phyloP scores from a whole-genome alignment of 306 rosid species.

The Acacia melanoxylon region DNA sequence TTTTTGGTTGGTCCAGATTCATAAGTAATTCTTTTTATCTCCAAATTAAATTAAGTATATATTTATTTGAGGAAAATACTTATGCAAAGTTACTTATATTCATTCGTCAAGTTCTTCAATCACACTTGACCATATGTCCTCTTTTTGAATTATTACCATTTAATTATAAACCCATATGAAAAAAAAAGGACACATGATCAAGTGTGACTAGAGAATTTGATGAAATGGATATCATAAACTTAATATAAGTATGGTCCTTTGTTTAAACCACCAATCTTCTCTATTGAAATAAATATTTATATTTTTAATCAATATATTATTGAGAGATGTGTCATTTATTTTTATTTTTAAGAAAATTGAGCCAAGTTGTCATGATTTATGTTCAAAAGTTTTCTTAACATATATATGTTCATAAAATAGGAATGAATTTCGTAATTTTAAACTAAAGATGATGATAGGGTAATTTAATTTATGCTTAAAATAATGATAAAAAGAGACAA shows the following conservation, averaged over 20 bases:
- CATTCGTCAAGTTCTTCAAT: no score
- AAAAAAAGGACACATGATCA: no score
- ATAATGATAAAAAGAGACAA: not conserved
- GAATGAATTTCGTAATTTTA: not conserved
- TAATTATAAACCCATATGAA: no score
- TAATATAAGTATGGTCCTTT: no score
- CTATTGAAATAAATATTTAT: not conserved
- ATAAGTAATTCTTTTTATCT: not conserved
- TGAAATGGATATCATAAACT: no score
- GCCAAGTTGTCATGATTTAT: not conserved
- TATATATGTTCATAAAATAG: not conserved
- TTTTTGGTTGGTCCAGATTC: no score
- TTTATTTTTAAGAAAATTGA: not conserved
- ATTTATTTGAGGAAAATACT: no score
- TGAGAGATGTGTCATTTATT: not conserved
- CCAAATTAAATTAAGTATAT: not conserved
- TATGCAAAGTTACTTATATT: no score
- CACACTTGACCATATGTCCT: no score
- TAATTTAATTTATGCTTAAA: not conserved
- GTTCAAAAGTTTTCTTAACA: not conserved
- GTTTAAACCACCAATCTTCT: not conserved
- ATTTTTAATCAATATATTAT: not conserved
- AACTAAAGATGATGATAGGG: not conserved
- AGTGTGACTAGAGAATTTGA: no score
- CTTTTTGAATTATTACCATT: no score